Conservation (phyloP, 495 filamentous ascomycete species). For the Neurospora sp. region DNA sequence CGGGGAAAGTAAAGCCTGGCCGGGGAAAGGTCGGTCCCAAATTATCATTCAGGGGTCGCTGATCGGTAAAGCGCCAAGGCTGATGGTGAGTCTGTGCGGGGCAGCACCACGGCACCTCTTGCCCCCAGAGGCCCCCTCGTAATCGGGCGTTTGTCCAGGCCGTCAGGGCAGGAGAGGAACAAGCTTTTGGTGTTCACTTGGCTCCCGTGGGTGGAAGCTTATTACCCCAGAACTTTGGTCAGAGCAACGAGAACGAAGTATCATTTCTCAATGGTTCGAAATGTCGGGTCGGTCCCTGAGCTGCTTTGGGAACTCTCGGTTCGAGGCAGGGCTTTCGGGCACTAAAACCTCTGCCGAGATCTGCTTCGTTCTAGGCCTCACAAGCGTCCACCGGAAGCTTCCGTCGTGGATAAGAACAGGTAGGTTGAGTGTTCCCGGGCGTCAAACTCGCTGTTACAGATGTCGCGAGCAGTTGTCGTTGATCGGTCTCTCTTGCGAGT, state of each 20-base stretch:
- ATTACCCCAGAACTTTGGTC: background rate
- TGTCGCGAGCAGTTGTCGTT: background rate
- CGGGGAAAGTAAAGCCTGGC: background rate
- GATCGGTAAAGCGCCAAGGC: background rate
- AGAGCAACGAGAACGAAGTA: background rate
- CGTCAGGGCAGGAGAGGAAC: background rate
- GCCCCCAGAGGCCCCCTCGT: background rate
- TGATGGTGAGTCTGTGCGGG: background rate
- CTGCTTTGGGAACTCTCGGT: background rate
- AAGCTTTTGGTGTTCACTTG: background rate
- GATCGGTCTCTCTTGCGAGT: background rate
- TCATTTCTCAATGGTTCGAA: background rate
- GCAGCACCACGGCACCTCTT: background rate
- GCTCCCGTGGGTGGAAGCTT: background rate
- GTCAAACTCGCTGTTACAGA: background rate
- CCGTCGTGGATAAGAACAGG: background rate
- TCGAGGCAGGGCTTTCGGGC: background rate
- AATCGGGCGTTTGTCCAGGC: background rate
- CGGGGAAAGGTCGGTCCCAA: background rate
- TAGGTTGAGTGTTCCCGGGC: background rate
- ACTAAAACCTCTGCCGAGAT: background rate
- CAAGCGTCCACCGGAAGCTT: background rate
- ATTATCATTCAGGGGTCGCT: background rate
- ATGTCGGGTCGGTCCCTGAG: background rate
- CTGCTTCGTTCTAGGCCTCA: background rate